A percentile compares a stretch with the other conserved stretches of the same genome.
Evolutionary conservation across 805 yeast species (phyloP).

Genomic region (Starmerella stellata): DNA sequence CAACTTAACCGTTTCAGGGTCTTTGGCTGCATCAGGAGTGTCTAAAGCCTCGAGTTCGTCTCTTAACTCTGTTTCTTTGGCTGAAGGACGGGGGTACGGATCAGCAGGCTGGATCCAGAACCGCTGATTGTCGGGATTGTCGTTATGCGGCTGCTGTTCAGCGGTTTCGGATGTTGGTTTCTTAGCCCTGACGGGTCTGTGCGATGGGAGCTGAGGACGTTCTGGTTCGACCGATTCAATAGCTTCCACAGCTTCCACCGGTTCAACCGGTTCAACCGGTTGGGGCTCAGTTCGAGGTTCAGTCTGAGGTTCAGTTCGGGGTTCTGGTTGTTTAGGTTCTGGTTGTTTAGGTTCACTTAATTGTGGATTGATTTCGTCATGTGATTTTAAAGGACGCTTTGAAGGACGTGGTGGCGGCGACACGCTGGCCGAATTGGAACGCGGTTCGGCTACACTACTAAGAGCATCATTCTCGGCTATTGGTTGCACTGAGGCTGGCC

Average conservation of each 20-base stretch:
- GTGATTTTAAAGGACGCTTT: background rate
- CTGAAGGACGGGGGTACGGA: slow-evolving; percentile 5
- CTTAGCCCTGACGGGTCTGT: too few species aligned
- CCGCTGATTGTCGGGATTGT: too few species aligned
- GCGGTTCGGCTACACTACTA: too few species aligned
- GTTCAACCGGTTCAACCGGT: too few species aligned
- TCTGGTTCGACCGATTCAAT: too few species aligned
- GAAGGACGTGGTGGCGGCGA: slow-evolving; percentile 1
- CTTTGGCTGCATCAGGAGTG: slow-evolving; percentile 2
- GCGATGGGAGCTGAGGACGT: too few species aligned
- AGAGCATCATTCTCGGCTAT: too few species aligned
- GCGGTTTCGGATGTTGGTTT: too few species aligned
- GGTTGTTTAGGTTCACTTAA: background rate
- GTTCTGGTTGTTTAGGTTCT: background rate
- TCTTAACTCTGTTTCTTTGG: slow-evolving; percentile 3
- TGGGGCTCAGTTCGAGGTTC: background rate
- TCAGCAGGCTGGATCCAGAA: slow-evolving; percentile 10
- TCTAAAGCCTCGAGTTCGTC: slow-evolving; percentile 7
- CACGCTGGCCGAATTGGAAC: background rate
- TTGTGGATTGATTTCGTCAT: background rate
- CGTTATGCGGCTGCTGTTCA: too few species aligned
- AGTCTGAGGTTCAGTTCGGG: background rate
- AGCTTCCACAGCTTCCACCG: too few species aligned
- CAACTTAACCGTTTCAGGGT: slow-evolving; percentile 4
- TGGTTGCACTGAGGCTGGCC: too few species aligned